phyloP scores from a whole-genome alignment of 2,329 filamentous ascomycete genomes.

The Ceratocystis eucalypticola region DNA sequence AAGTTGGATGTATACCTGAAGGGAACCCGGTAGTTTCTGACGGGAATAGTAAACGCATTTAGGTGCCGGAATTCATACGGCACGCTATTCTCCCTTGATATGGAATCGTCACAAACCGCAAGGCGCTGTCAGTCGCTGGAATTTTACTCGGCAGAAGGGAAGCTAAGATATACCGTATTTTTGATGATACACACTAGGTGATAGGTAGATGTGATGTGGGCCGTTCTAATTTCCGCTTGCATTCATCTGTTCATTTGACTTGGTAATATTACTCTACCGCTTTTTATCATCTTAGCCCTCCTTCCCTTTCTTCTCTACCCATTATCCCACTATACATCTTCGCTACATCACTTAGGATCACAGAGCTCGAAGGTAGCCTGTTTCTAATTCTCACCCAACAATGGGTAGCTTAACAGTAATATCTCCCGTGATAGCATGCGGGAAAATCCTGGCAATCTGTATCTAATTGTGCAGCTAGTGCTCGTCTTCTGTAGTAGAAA shows the following conservation, averaged over 20 bases:
- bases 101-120: too few species aligned
- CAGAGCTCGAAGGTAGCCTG: constrained; percentile 49
- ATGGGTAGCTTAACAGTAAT: constrained; percentile 58
- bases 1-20: too few species aligned
- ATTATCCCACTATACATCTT: neutral
- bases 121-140: too few species aligned
- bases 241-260: neutral
- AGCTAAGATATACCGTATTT: too few species aligned
- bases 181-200: too few species aligned
- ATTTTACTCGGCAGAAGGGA: too few species aligned
- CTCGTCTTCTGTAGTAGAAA: constrained; percentile 39
- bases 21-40: too few species aligned
- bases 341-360: neutral
- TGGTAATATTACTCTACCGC: neutral
- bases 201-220: too few species aligned
- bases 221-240: neutral
- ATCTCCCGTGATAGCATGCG: constrained; percentile 50
- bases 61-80: too few species aligned
- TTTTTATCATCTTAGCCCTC: neutral
- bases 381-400: constrained; percentile 56
- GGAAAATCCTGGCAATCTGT: constrained; percentile 35
- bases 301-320: neutral
- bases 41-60: too few species aligned
- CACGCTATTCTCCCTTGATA: too few species aligned
- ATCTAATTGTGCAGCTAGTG: too few species aligned